Base-by-base conservation (phyloP, 2,329 filamentous ascomycete genomes). In the Stemphylium beticola region DNA sequence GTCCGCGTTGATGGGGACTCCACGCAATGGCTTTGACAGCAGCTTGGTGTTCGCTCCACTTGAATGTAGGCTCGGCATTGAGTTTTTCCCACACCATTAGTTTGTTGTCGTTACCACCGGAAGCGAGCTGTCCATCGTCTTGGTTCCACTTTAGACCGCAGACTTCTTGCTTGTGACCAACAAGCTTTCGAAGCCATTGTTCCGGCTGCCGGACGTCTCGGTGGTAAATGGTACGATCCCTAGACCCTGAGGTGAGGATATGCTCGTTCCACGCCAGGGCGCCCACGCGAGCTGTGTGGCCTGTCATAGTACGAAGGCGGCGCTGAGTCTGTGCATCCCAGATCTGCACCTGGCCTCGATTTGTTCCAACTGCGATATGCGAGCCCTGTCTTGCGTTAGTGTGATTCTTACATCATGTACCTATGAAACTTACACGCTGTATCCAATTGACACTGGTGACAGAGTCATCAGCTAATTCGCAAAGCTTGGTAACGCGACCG, bases 381-480 rank as follows among this genome's bases (percentile, higher is more conserved):
- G 93, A 96, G 33, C 95, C 95, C 78, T 86, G 62, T 2, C 24
- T 20, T 51, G 39, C 12, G 47, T 71, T 44, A 62, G 51, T 37
- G 44, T 33, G 34, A 17, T 17, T 11, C 11, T 4, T 38, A 12
- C 4, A 36, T 18, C 11, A 9, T 10, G 9, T 40, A 17, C 32
- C 29, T 11, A 7, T 37, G 4, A 29, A 38, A 55, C 79, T 71
- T 76, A 84, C 82, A 57, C 95, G 88, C 77, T 99, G 95, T 66
- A 99, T 99, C 95, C 95, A 99, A 52, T 90, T 96, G 10, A 99
- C 95, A 66, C 93, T 97, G 2, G 95, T 99, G 1, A 99, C 93
- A 0, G 88, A 93, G 72, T 99, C 95, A 67, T 96, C 93, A 61
- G 91, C 88, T 11, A 98, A 81, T 40, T 96, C 93, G 76, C 95